Percentiles rank a stretch among this genome's conserved stretches.
Evolutionary conservation across 2,329 filamentous ascomycete species (phyloP).

Genomic region (Colletotrichum sublineola): DNA sequence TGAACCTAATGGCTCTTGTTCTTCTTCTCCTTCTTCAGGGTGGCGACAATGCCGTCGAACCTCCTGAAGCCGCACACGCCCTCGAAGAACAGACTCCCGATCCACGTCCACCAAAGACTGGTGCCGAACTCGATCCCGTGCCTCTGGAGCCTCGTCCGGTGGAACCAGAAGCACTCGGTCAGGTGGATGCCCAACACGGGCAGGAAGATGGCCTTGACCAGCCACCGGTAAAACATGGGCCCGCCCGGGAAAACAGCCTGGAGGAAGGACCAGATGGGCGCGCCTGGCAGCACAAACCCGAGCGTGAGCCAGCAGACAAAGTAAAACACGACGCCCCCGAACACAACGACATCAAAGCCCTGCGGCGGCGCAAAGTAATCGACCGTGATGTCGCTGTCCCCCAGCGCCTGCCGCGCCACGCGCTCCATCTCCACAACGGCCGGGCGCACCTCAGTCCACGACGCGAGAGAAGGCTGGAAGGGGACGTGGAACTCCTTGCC

Average conservation of each 20-base stretch:
- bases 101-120: slow-evolving; percentile 69
- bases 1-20: slow-evolving; percentile 55
- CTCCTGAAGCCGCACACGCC: slow-evolving; percentile 64
- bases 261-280: slow-evolving; percentile 62
- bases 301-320: slow-evolving; percentile 63
- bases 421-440: slow-evolving; percentile 80
- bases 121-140: slow-evolving; percentile 62
- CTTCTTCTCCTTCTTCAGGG: slow-evolving; percentile 58
- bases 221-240: slow-evolving; percentile 66
- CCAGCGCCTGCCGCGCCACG: slow-evolving; percentile 69
- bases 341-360: slow-evolving; percentile 64
- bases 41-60: slow-evolving; percentile 63
- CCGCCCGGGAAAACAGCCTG: slow-evolving; percentile 69
- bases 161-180: slow-evolving; percentile 70
- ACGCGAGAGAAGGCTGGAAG: slow-evolving; percentile 78
- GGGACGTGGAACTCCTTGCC: slow-evolving; percentile 66
- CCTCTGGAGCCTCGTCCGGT: slow-evolving; percentile 59
- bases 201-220: slow-evolving; percentile 70
- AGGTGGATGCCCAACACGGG: slow-evolving; percentile 75
- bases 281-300: slow-evolving; percentile 66
- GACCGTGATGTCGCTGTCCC: slow-evolving; percentile 64
- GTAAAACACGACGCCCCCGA: slow-evolving; percentile 67
- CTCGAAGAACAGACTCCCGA: slow-evolving; percentile 65
- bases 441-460: slow-evolving; percentile 75
- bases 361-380: slow-evolving; percentile 56